A percentile compares a stretch with the other conserved stretches of the same genome.
phyloP scores from a whole-genome alignment of 176 grass and related monocot genomes.

The Musa beccarii region DNA sequence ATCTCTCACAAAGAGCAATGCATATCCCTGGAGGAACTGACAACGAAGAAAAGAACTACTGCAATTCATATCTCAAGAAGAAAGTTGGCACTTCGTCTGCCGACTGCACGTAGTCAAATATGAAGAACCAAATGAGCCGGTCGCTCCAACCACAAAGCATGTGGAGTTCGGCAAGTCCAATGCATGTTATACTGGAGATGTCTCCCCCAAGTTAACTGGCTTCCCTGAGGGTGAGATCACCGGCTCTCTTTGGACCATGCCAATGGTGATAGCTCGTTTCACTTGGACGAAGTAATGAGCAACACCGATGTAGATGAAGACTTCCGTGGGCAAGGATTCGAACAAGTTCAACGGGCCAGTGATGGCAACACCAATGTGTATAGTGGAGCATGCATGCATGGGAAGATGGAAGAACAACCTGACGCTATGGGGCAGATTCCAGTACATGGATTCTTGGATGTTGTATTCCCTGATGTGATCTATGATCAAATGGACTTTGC shows the following conservation, averaged over 20 bases:
- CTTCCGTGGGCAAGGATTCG: too few relatives aligned
- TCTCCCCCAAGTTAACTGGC: too few relatives aligned
- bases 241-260: not conserved
- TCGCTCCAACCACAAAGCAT: too few relatives aligned
- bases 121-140: too few relatives aligned
- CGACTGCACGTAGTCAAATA: too few relatives aligned
- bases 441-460: not conserved
- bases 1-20: conserved; percentile 16
- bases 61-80: conserved; percentile 31
- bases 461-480: not conserved
- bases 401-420: too few relatives aligned
- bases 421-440: not conserved
- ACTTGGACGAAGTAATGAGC: not conserved
- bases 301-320: not conserved
- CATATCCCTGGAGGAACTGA: conserved; percentile 30
- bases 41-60: conserved; percentile 32
- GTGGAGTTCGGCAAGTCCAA: too few relatives aligned
- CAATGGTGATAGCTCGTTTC: not conserved
- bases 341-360: too few relatives aligned
- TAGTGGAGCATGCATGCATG: too few relatives aligned
- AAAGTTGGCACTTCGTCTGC: not conserved
- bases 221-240: too few relatives aligned
- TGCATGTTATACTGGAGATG: too few relatives aligned
- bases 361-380: too few relatives aligned
- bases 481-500: not conserved